Conservation (phyloP, 2,329 filamentous ascomycete species). For the Pleoardoris graminearum region DNA sequence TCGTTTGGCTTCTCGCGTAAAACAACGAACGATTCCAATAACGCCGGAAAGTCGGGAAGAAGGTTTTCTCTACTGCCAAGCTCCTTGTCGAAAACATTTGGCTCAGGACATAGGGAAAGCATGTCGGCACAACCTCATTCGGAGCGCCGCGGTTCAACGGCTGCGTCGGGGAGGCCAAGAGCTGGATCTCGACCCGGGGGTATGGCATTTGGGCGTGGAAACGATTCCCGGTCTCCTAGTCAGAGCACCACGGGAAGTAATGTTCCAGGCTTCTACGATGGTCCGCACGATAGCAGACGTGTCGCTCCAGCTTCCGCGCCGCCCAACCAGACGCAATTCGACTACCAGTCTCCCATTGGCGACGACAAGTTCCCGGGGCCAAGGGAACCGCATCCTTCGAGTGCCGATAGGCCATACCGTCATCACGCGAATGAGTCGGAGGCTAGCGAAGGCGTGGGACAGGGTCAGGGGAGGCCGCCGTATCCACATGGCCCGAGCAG, state of each 20-base stretch:
- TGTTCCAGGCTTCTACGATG: slow-evolving; percentile 50
- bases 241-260: slow-evolving; percentile 51
- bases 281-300: slow-evolving; percentile 38
- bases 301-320: slow-evolving; percentile 40
- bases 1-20: slow-evolving; percentile 56
- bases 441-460: slow-evolving; percentile 36
- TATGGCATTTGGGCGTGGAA: slow-evolving; percentile 50
- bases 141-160: slow-evolving; percentile 41
- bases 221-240: slow-evolving; percentile 49
- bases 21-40: slow-evolving; percentile 44
- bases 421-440: slow-evolving; percentile 42
- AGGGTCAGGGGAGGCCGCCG: slow-evolving; percentile 31
- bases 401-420: slow-evolving; percentile 30
- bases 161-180: slow-evolving; percentile 24
- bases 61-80: slow-evolving; percentile 57
- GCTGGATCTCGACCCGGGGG: slow-evolving; percentile 39
- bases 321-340: slow-evolving; percentile 43
- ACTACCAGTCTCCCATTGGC: slow-evolving; percentile 30
- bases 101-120: slow-evolving; percentile 42
- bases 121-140: slow-evolving; percentile 36
- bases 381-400: slow-evolving; percentile 35
- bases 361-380: slow-evolving; percentile 45
- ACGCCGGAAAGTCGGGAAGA: slow-evolving; percentile 47
- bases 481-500: slow-evolving; percentile 49
- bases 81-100: slow-evolving; percentile 53